A percentile compares a stretch with the other conserved stretches of the same genome.
phyloP scores from a whole-genome alignment of 306 rosid genomes.

The Rubus parviflorus region DNA sequence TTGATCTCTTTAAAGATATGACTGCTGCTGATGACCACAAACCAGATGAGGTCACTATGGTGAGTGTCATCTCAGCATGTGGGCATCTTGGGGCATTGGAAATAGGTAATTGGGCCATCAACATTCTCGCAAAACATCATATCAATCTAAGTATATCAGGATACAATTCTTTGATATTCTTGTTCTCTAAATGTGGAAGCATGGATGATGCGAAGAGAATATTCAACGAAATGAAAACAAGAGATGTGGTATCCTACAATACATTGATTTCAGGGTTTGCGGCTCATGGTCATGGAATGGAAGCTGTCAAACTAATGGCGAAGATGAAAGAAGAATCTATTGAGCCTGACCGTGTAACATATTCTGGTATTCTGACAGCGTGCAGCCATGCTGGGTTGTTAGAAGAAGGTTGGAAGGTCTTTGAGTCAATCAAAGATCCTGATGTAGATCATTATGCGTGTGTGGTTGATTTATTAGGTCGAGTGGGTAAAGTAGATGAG shows the following conservation, averaged over 20 bases:
- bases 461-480: conserved; percentile 63
- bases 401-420: conserved; percentile 53
- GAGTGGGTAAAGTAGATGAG: conserved; percentile 62
- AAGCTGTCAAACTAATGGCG: conserved; percentile 46
- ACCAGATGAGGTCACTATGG: conserved; percentile 73
- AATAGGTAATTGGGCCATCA: conserved; percentile 61
- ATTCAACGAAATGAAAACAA: conserved; percentile 49
- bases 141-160: conserved; percentile 50
- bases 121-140: conserved; percentile 34
- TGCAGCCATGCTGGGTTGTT: conserved; percentile 68
- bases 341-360: conserved; percentile 58
- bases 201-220: conserved; percentile 46
- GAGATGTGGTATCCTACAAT: conserved; percentile 64
- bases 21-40: conserved; percentile 26
- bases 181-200: conserved; percentile 70
- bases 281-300: conserved; percentile 58
- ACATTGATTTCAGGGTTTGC: conserved; percentile 65
- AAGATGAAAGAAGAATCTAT: conserved; percentile 56
- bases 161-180: conserved; percentile 58
- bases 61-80: conserved; percentile 67
- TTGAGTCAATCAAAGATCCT: conserved; percentile 55
- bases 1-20: conserved; percentile 60
- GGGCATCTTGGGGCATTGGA: conserved; percentile 66
- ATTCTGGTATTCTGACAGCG: conserved; percentile 51
- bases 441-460: conserved; percentile 71